Conservation (phyloP, 73 alveolate genomes). For the Halteria grandinella region DNA sequence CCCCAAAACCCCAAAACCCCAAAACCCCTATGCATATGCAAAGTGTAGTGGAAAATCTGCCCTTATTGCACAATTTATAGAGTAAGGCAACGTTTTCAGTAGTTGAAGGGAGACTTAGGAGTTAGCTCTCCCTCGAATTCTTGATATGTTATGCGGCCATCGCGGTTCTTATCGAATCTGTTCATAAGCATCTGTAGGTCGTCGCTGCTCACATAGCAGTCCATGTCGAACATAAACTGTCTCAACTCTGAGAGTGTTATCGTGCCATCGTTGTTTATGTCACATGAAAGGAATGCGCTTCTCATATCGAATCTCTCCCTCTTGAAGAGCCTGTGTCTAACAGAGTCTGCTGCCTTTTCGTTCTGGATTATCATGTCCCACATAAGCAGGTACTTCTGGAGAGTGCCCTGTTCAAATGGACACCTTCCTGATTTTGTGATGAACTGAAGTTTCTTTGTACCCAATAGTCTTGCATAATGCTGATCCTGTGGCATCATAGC, state of each 20-base stretch:
- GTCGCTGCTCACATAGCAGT: not conserved
- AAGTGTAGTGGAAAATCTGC: no score
- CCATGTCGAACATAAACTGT: slow-evolving; percentile 17
- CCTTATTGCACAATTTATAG: no score
- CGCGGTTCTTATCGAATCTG: slow-evolving; percentile 63
- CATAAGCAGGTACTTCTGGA: not conserved
- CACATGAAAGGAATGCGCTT: slow-evolving; percentile 38
- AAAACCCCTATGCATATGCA: no score
- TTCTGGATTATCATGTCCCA: slow-evolving; percentile 4
- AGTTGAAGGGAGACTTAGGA: slow-evolving; percentile 13
- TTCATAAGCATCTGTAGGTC: slow-evolving; percentile 15
- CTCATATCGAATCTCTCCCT: slow-evolving; percentile 24
- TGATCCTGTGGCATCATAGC: slow-evolving; percentile 43
- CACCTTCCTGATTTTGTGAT: not conserved
- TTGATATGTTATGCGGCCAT: slow-evolving; percentile 43
- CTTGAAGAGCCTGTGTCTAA: slow-evolving; percentile 17
- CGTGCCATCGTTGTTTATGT: slow-evolving; percentile 7
- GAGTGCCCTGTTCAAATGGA: slow-evolving; percentile 23
- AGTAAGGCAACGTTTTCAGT: not conserved
- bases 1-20: no score
- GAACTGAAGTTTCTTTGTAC: slow-evolving; percentile 1
- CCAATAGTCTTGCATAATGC: not conserved
- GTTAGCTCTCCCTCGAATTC: slow-evolving; percentile 41
- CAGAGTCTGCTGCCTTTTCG: slow-evolving; percentile 20
- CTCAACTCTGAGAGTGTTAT: slow-evolving; percentile 23